Percentiles rank a stretch among this genome's conserved stretches.
phyloP scores from a whole-genome alignment of 108 stramenopile species.

The Aurantiochytrium sp. region DNA sequence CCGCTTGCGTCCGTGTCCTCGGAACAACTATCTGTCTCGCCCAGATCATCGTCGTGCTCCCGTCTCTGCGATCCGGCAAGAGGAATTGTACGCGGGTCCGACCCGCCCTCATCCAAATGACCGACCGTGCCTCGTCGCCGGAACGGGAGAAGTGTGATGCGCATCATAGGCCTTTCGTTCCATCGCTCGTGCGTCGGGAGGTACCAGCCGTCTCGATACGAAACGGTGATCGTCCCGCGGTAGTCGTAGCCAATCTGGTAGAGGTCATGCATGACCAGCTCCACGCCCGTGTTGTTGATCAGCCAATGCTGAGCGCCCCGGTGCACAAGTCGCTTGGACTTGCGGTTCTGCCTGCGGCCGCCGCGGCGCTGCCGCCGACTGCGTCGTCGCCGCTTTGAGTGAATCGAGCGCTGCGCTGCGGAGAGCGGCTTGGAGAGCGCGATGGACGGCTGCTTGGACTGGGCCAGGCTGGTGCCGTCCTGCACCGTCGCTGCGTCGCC shows the following conservation, averaged over 20 bases:
- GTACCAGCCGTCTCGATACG: slow-evolving; percentile 2
- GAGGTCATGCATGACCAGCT: not conserved
- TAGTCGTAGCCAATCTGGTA: slow-evolving; percentile 20
- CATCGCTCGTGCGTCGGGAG: not conserved
- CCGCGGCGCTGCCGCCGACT: not conserved
- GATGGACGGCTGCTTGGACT: not conserved
- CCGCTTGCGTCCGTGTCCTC: not conserved
- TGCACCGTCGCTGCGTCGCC: not conserved
- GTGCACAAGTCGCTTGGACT: not conserved
- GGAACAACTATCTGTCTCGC: not conserved
- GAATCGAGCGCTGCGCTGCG: not conserved
- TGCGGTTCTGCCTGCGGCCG: not conserved
- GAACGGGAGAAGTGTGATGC: not conserved
- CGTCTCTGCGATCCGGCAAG: too few relatives aligned
- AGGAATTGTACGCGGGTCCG: not conserved
- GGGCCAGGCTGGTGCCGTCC: not conserved
- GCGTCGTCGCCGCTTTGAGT: not conserved
- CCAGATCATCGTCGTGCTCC: not conserved
- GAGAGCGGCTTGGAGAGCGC: too few relatives aligned
- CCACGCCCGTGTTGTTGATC: slow-evolving; percentile 7
- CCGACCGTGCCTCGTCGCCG: not conserved
- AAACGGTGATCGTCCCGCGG: not conserved
- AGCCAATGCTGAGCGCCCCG: slow-evolving; percentile 3
- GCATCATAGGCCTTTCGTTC: not conserved
- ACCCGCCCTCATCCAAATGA: not conserved